phyloP scores from a whole-genome alignment of 805 yeast species.

The Cyberlindnera euphorbiiphila region DNA sequence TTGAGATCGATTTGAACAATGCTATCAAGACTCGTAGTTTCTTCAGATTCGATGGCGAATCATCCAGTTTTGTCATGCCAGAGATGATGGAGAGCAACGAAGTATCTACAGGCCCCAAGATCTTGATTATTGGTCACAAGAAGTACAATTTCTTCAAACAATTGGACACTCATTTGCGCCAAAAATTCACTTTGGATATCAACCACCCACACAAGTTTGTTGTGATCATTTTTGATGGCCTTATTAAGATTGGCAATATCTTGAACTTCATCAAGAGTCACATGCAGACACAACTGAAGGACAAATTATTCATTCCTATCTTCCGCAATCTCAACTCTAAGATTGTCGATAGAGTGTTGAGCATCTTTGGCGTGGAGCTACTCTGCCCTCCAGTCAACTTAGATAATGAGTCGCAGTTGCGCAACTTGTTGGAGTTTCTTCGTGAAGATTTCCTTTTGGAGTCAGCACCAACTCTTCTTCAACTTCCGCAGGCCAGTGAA shows the following conservation, averaged over 20 bases:
- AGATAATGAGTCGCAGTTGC: constrained; percentile 19
- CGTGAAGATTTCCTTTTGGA: constrained; percentile 18
- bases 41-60: constrained; percentile 2
- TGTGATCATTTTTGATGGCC: constrained; percentile 27
- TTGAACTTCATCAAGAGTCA: constrained; percentile 24
- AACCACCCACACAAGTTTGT: constrained; percentile 18
- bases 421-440: constrained; percentile 20
- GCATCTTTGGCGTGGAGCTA: constrained; percentile 15
- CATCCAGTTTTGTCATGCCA: constrained; percentile 22
- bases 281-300: constrained; percentile 1
- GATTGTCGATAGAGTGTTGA: constrained; percentile 21
- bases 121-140: constrained; percentile 27
- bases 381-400: constrained; percentile 27
- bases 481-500: too few species aligned
- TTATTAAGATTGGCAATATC: constrained; percentile 28
- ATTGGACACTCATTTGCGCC: constrained; percentile 15
- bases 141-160: constrained; percentile 20
- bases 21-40: constrained; percentile 9
- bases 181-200: constrained; percentile 21
- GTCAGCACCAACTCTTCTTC: neutral
- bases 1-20: constrained; percentile 23
- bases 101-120: constrained; percentile 17
- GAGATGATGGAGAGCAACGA: constrained; percentile 9
- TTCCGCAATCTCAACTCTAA: constrained; percentile 22
- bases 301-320: constrained; percentile 25